Evolutionary conservation across 495 filamentous ascomycete genomes (phyloP), one percentile per base, ranked within the genome.

Genomic region (Trichodelitschia bisporula): DNA sequence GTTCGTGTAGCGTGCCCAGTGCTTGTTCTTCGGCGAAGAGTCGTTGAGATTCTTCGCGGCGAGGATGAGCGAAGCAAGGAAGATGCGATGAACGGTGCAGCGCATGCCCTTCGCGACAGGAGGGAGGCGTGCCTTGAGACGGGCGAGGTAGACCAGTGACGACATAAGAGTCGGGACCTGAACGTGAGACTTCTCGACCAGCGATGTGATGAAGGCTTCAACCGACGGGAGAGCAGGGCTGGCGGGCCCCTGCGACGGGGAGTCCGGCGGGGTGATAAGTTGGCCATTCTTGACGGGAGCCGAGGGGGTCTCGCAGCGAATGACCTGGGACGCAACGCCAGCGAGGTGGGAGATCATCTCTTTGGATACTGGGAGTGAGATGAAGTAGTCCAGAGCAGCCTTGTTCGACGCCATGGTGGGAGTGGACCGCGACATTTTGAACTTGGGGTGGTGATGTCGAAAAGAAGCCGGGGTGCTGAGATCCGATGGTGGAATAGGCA

Each of bases 21-120:
- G 86, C 68, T 93, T 95, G 65, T 97, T 97, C 72, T 95, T 95
- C 30, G 89, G 86, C 16, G 80, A 90, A 29, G 83, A 91, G 56
- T 79, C 73, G 42, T 79, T 79, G 28, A 79, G 49, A 44, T 79
- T 76, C 61, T 79, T 79, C 5, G 73, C 72, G 5, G 73, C 69
- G 18, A 79, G 62, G 37, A 79, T 79, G 34, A 79, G 62, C 6
- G 70, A 66, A n/a, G 73, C 73, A 14, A 79, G 65, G 53, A 79
- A 78, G 52, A 79, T 79, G 19, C 73, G 68, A 49, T 97, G 86
- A 26, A 86, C 82, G 10, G 86, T 97, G 59, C 86, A 97, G 25
- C 77, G 75, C 58, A 95, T 77, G 40, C 86, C 86, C 59, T 93
- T 95, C 41, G 86, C 89, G 40, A 91, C 79, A 24, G 83, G 74